Evolutionary conservation across 192 early-diverging fungal species (phyloP).

Genomic region (Oehlia diaphana): DNA sequence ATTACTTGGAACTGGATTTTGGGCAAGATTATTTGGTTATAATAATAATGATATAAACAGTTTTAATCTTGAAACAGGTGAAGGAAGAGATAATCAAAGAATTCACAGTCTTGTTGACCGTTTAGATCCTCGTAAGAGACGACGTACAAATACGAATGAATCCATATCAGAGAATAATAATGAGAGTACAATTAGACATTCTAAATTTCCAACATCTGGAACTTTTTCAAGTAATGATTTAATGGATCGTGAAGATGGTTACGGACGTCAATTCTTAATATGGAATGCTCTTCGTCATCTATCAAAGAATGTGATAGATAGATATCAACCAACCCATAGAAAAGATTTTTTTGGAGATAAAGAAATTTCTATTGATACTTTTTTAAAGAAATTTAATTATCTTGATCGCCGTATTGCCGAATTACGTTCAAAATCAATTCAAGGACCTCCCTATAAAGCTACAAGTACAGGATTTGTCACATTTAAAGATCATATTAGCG

Average conservation of each 20-base stretch:
- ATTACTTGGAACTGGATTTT: conserved; percentile 7
- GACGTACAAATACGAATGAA: neutral
- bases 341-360: conserved; percentile 32
- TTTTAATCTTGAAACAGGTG: conserved; percentile 1
- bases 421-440: conserved; percentile 40
- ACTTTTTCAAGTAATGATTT: conserved; percentile 15
- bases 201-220: neutral
- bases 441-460: conserved; percentile 44
- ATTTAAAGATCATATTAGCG: conserved; percentile 56
- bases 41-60: neutral
- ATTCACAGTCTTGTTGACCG: conserved; percentile 5
- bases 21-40: neutral
- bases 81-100: conserved; percentile 1
- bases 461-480: conserved; percentile 63
- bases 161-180: neutral
- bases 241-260: conserved; percentile 21
- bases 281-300: conserved; percentile 38
- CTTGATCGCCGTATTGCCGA: conserved; percentile 42
- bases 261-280: conserved; percentile 33
- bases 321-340: conserved; percentile 39
- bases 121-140: conserved; percentile 9
- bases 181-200: neutral
- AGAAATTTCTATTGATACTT: conserved; percentile 39
- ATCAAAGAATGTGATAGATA: conserved; percentile 33
- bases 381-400: conserved; percentile 44